Evolutionary conservation across 768 basidiomycete genomes (phyloP).

Genomic region (Phlegmacium glaucopus): DNA sequence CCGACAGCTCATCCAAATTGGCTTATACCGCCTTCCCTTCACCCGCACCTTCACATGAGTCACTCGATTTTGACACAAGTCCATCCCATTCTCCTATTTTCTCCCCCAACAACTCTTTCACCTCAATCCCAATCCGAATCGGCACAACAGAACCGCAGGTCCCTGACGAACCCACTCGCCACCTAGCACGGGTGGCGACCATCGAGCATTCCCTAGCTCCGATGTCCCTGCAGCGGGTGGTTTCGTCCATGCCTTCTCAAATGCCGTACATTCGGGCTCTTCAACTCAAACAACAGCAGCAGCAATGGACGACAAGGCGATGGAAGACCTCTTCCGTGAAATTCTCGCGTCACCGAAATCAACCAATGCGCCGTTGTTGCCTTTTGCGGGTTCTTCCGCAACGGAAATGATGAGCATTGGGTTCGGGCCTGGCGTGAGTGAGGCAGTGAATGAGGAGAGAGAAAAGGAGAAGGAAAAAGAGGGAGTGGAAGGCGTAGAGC

Average conservation of each 20-base stretch:
- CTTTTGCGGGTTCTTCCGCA: conserved; percentile 11
- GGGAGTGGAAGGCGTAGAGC: conserved; percentile 2
- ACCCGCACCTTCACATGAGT: conserved; percentile 40
- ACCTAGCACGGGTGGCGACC: conserved; percentile 98
- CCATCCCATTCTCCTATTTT: conserved; percentile 36
- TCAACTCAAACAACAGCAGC: conserved; percentile 21
- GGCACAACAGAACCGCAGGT: conserved; percentile 20
- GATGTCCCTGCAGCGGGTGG: conserved; percentile 96
- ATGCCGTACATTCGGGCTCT: conserved; percentile 17
- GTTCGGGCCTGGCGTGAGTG: conserved; percentile 7
- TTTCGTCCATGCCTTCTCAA: conserved; percentile 26
- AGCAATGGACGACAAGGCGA: conserved; percentile 44
- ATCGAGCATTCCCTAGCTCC: conserved; percentile 45
- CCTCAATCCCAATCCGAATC: conserved; percentile 22
- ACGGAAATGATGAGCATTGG: conserved; percentile 18
- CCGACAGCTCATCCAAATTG: conserved; percentile 22
- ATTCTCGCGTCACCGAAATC: conserved; percentile 53
- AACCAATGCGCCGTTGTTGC: conserved; percentile 19
- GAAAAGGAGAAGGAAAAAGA: conserved; percentile 11
- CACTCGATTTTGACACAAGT: conserved; percentile 27
- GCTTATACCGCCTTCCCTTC: conserved; percentile 32
- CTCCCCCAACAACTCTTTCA: conserved; percentile 25
- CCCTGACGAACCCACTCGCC: conserved; percentile 76
- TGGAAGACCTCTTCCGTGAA: conserved; percentile 69
- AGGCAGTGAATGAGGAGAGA: conserved; percentile 11